Evolutionary conservation across 495 filamentous ascomycete genomes (phyloP).

Genomic region (Aspergillus ellipticus): DNA sequence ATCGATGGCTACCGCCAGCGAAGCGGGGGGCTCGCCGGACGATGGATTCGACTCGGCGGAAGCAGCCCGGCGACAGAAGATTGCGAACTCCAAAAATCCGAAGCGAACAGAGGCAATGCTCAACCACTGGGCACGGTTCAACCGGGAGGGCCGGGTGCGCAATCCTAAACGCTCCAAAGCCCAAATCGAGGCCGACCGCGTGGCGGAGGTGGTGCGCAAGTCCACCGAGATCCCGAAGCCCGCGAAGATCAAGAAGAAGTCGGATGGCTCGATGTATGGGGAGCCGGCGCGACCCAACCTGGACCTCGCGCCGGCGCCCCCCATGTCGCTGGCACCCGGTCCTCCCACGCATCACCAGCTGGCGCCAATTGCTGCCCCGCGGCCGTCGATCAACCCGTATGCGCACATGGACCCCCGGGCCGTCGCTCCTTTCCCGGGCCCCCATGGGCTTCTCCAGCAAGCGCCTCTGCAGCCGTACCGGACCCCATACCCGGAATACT

Average conservation of each 20-base stretch:
- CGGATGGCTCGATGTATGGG: constrained; percentile 11
- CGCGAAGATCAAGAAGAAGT: constrained; percentile 17
- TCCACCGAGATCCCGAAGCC: constrained; percentile 26
- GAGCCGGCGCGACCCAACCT: constrained; percentile 8
- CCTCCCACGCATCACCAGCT: constrained; percentile 17
- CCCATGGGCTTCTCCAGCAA: constrained; percentile 17
- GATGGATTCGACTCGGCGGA: constrained; percentile 31
- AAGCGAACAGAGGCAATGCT: constrained; percentile 48
- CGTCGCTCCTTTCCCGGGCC: constrained; percentile 17
- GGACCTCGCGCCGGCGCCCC: constrained; percentile 20
- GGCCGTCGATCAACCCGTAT: constrained; percentile 16
- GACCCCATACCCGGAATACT: constrained; percentile 25
- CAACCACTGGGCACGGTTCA: constrained; percentile 47
- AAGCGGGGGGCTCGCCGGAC: constrained; percentile 4
- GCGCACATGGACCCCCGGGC: constrained; percentile 20
- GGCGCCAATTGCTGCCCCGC: constrained; percentile 17
- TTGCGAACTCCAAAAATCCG: constrained; percentile 47
- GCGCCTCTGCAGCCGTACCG: constrained; percentile 22
- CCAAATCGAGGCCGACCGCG: constrained; percentile 42
- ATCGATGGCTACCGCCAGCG: constrained; percentile 4
- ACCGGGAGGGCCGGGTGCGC: constrained; percentile 39
- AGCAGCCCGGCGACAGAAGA: constrained; percentile 34
- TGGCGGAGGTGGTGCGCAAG: constrained; percentile 24
- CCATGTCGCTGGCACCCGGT: constrained; percentile 20
- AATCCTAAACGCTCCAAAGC: constrained; percentile 48